Evolutionary conservation across 345 rosid species (phyloP), one percentile per base, ranked within the genome.

Genomic region (Anacardium occidentale): DNA sequence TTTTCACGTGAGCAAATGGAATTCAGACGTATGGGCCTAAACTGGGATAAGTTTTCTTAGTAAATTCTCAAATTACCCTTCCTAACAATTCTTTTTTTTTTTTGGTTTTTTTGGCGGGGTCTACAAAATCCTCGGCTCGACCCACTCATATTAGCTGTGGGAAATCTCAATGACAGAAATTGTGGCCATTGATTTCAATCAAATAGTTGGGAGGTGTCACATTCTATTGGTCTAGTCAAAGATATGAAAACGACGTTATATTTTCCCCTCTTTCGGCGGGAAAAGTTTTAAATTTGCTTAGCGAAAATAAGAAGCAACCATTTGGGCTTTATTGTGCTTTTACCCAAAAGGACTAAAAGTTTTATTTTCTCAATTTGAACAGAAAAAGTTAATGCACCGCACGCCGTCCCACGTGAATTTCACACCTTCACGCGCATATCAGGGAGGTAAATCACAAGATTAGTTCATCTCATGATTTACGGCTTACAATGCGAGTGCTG

Each of bases 251-350:
- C 32, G 32, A 29, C 32, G 32, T 29, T 3, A 29, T 29, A 29
- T 29, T 29, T 12, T 3, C 10, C 32, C 15, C 14, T 13, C 66
- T 66, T 79, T 79, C 70, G 82, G 76, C 76, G 79, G 68, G 74
- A 56, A 77, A 73, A 73, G 17, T 51, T 51, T 15, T 0, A 2
- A 69, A 21, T 9, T 13, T 44, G 24, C 3, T 17, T 7, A 14
- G 14, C 52, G 62, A 55, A 71, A 71, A 60, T 61, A 7, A 7
- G 21, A 61, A 61, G 32, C 66, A 29, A 58, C 42, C 65, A 42
- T 34, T 37, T 22, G 59, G 32, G 32, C 66, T 47, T 60, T 70
- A 29, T 29, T 59, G 3, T n/a, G 32, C 32, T 29, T 29, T 29
- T 29, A 0, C 66, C 59, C 47, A 29, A 58, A 10, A 24, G 3